Evolutionary conservation across 2,329 filamentous ascomycete genomes (phyloP), one percentile per base, ranked within the genome.

Genomic region (Tothia fuscella): DNA sequence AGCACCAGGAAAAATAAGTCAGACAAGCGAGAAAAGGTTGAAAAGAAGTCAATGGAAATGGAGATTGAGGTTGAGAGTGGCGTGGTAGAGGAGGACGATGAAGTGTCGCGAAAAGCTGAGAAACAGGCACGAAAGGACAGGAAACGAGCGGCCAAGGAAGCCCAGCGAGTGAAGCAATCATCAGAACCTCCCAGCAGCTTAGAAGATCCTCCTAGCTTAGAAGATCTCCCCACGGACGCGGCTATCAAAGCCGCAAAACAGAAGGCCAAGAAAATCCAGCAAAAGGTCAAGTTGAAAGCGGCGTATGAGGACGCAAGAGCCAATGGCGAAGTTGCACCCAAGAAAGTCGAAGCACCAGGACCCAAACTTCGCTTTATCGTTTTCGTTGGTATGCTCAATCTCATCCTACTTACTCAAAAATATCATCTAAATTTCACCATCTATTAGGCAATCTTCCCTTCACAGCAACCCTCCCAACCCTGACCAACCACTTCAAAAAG

Each of bases 361-460:
- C 5, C 10, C 7, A 38, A 38, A 22, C n/a, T 13, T 13, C 72
- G 81, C 46, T 86, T 85, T 65, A 85, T 87, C 46, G 75, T 80
- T 53, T 91, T 91, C 62, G 77, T 89, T 49, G 80, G 76, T 76
- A 63, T 17, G 64, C 56, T 21, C 34, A 14, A 26, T 30, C 44
- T n/a, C n/a, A 13, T 24, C 31, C 16, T 25, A 13, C 12, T 32
- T 10, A 12, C 7, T 20, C 25, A n/a, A 6, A 35, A 10, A 13
- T 10, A 33, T 12, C 35, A 9, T 28, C 7, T 12, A 32, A 31
- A 9, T 12, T 47, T 35, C 53, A 55, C 41, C 56, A 55, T 26
- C 49, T 53, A 52, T 14, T 50, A 74, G 85, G 89, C 58, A 95
- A 95, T 65, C 80, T 96, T 5, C 89, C 89, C 38, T 95, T 77